Conservation (phyloP, 2,329 filamentous ascomycete genomes). For the Fusarium oxysporum region DNA sequence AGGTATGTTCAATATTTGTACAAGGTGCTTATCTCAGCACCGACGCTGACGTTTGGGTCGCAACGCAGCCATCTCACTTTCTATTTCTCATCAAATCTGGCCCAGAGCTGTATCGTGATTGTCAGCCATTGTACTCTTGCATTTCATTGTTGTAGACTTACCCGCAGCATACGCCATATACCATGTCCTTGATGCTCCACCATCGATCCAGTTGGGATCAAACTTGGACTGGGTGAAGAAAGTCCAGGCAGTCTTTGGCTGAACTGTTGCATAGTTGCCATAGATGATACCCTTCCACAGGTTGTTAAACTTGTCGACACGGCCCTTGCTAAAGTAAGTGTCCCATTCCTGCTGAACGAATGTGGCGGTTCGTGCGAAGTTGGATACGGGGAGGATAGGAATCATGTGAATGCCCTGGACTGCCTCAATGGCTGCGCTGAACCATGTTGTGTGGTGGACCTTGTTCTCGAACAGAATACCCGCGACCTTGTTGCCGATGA, state of each 20-base stretch:
- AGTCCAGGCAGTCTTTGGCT: slow-evolving; percentile 75
- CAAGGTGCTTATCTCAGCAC: slow-evolving; percentile 20
- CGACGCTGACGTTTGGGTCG: not conserved
- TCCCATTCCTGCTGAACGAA: slow-evolving; percentile 90
- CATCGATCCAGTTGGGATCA: slow-evolving; percentile 78
- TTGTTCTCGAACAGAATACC: slow-evolving; percentile 93
- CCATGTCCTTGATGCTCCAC: slow-evolving; percentile 86
- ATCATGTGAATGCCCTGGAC: slow-evolving; percentile 87
- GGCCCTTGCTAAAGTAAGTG: slow-evolving; percentile 76
- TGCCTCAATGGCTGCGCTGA: slow-evolving; percentile 78
- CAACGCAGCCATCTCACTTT: not conserved
- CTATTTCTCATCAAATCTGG: slow-evolving; percentile 18
- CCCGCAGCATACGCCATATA: slow-evolving; percentile 84
- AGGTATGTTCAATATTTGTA: slow-evolving; percentile 29
- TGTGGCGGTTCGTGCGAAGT: slow-evolving; percentile 71
- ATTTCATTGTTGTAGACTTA: slow-evolving; percentile 54
- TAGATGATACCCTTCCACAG: slow-evolving; percentile 90
- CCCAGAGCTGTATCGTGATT: slow-evolving; percentile 35
- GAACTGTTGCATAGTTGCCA: slow-evolving; percentile 82
- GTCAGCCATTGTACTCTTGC: slow-evolving; percentile 25
- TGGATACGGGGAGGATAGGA: slow-evolving; percentile 75
- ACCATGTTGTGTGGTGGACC: slow-evolving; percentile 91
- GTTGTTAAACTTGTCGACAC: slow-evolving; percentile 72
- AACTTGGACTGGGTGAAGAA: slow-evolving; percentile 80
- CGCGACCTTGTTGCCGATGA: slow-evolving; percentile 80